Evolutionary conservation across 176 grass and related monocot species (phyloP).

Genomic region (Phyllostachys edulis): DNA sequence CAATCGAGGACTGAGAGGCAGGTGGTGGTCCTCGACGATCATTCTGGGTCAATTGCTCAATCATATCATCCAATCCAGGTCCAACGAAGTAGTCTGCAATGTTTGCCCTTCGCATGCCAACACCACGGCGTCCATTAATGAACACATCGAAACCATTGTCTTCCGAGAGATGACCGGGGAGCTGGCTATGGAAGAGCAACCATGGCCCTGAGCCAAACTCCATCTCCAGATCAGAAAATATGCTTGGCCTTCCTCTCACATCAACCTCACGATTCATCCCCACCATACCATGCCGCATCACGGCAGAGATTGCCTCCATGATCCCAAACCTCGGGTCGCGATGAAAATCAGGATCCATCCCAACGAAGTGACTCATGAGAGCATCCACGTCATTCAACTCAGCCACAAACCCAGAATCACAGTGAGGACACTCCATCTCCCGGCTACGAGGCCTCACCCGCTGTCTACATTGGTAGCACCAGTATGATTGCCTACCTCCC

Average conservation of each 20-base stretch:
- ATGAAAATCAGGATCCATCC: slow-evolving; percentile 63
- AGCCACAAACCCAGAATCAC: slow-evolving; percentile 73
- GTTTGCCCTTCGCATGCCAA: slow-evolving; percentile 59
- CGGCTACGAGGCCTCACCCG: slow-evolving; percentile 57
- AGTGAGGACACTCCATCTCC: slow-evolving; percentile 77
- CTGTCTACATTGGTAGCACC: slow-evolving; percentile 85
- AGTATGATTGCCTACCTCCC: slow-evolving; percentile 52
- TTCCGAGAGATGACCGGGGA: slow-evolving; percentile 59
- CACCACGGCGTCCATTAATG: slow-evolving; percentile 52
- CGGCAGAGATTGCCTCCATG: slow-evolving; percentile 76
- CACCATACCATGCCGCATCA: slow-evolving; percentile 70
- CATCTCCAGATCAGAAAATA: slow-evolving; percentile 73
- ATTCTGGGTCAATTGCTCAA: slow-evolving; percentile 76
- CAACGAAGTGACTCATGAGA: slow-evolving; percentile 59
- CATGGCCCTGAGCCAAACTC: slow-evolving; percentile 71
- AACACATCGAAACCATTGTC: slow-evolving; percentile 51
- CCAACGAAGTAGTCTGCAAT: slow-evolving; percentile 87
- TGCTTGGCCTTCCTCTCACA: slow-evolving; percentile 48
- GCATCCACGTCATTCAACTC: slow-evolving; percentile 65
- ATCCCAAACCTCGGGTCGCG: slow-evolving; percentile 60
- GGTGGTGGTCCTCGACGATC: slow-evolving; percentile 72
- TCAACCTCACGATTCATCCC: slow-evolving; percentile 58
- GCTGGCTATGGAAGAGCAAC: slow-evolving; percentile 77
- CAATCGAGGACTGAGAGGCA: slow-evolving; percentile 68
- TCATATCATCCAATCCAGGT: slow-evolving; percentile 78